These are phyloP conservation scores for Boletellus emodensis DNA, from an alignment of 768 basidiomycete genomes.

Conservation along the genomic window DNA sequence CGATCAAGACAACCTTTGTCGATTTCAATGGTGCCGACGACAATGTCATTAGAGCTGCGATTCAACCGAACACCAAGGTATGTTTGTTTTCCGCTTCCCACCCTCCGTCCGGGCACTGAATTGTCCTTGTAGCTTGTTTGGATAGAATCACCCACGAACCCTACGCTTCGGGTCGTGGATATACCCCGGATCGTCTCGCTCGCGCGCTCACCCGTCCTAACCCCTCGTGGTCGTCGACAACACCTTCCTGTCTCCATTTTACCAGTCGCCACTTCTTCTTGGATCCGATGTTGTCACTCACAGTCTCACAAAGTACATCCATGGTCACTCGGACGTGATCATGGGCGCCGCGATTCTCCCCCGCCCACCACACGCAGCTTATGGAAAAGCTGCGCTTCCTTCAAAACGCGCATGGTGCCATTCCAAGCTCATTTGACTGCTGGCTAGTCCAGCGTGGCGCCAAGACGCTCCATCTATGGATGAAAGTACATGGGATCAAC, in stretches of 20 bases:
- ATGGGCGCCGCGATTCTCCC: constrained; percentile 83
- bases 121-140: constrained; percentile 64
- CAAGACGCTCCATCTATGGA: constrained; percentile 87
- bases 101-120: neutral
- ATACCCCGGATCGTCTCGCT: constrained; percentile 67
- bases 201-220: constrained; percentile 52
- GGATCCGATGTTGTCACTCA: constrained; percentile 87
- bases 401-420: constrained; percentile 83
- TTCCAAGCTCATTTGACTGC: constrained; percentile 81
- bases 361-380: constrained; percentile 42
- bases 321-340: constrained; percentile 91
- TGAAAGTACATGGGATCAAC: constrained; percentile 82
- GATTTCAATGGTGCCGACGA: constrained; percentile 76
- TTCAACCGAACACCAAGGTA: constrained; percentile 80
- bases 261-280: constrained; percentile 80
- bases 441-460: constrained; percentile 89
- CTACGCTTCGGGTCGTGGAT: constrained; percentile 83
- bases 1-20: constrained; percentile 67
- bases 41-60: constrained; percentile 56
- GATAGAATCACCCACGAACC: constrained; percentile 96
- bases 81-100: constrained; percentile 10
- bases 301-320: constrained; percentile 85
- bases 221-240: constrained; percentile 89
- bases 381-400: constrained; percentile 70
- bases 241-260: constrained; percentile 93